Evolutionary conservation across 2,329 filamentous ascomycete species (phyloP).

Genomic region (Tolypocladium guangdongense): DNA sequence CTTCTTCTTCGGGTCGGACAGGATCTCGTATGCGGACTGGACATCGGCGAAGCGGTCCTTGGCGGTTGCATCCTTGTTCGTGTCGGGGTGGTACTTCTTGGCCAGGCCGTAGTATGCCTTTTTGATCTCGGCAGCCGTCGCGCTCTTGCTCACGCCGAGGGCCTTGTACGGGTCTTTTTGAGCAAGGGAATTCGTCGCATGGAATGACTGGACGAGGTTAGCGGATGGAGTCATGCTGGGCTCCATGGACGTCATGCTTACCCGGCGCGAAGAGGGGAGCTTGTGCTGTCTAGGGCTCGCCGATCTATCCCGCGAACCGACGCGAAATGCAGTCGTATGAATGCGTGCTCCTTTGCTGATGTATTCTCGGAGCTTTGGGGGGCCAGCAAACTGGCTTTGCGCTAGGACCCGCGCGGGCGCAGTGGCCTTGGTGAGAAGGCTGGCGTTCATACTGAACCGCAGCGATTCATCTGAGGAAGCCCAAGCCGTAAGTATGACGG

Average conservation of each 20-base stretch:
- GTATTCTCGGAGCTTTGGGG: slow-evolving; percentile 27
- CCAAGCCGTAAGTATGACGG: neutral
- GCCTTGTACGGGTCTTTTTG: slow-evolving; percentile 76
- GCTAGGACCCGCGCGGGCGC: slow-evolving; percentile 35
- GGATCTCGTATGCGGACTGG: slow-evolving; percentile 84
- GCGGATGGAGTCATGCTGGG: no score
- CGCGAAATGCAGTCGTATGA: slow-evolving; percentile 19
- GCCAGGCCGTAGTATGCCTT: slow-evolving; percentile 96
- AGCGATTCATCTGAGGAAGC: slow-evolving; percentile 15
- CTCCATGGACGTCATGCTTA: slow-evolving; percentile 11
- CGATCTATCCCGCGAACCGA: slow-evolving; percentile 9
- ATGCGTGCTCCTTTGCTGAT: slow-evolving; percentile 26
- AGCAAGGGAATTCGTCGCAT: slow-evolving; percentile 43
- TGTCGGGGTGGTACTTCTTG: slow-evolving; percentile 96
- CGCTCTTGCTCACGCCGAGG: slow-evolving; percentile 72
- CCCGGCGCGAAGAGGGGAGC: slow-evolving; percentile 13
- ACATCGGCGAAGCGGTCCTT: slow-evolving; percentile 94
- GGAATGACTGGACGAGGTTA: slow-evolving; percentile 36
- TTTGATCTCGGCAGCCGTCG: slow-evolving; percentile 84
- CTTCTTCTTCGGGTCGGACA: slow-evolving; percentile 88
- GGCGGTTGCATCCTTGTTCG: slow-evolving; percentile 86
- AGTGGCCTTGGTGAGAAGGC: slow-evolving; percentile 33
- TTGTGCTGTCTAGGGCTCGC: slow-evolving; percentile 7
- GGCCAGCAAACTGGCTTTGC: slow-evolving; percentile 28
- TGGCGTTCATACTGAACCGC: slow-evolving; percentile 33